These are phyloP conservation scores for Imleria badia DNA, from an alignment of 768 basidiomycete genomes.

Conservation along the genomic window DNA sequence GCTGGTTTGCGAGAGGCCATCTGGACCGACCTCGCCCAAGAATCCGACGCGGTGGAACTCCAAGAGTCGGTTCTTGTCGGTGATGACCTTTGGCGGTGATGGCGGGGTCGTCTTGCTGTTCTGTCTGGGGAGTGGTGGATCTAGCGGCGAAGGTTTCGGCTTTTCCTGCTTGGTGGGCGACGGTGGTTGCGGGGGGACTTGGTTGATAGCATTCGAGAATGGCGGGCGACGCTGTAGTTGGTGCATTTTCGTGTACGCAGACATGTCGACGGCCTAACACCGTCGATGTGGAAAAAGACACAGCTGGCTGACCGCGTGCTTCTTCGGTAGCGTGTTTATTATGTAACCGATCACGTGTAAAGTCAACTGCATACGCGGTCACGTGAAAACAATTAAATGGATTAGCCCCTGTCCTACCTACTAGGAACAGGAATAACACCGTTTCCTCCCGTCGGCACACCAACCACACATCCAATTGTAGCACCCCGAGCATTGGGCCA, in stretches of 20 bases:
- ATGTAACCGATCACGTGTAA: slow-evolving; percentile 31
- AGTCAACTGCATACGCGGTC: slow-evolving; percentile 20
- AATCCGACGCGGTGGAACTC: slow-evolving; percentile 76
- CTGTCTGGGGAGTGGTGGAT: slow-evolving; percentile 76
- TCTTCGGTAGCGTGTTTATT: slow-evolving; percentile 28
- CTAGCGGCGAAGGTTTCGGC: slow-evolving; percentile 41
- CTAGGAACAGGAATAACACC: too few relatives aligned
- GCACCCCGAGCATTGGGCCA: too few relatives aligned
- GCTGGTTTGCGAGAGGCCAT: background rate
- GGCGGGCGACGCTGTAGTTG: slow-evolving; percentile 42
- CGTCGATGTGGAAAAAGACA: slow-evolving; percentile 14
- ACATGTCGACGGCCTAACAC: slow-evolving; percentile 51
- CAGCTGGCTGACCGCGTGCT: slow-evolving; percentile 20
- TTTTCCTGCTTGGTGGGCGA: slow-evolving; percentile 39
- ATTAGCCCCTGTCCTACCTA: slow-evolving; percentile 15
- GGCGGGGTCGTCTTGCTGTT: slow-evolving; percentile 81
- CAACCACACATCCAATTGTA: too few relatives aligned
- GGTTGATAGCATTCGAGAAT: slow-evolving; percentile 42
- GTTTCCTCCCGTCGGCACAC: too few relatives aligned
- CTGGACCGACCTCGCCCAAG: slow-evolving; percentile 71
- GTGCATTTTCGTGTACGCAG: slow-evolving; percentile 36
- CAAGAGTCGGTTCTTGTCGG: slow-evolving; percentile 55
- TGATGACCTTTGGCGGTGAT: slow-evolving; percentile 75
- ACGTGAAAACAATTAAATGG: slow-evolving; percentile 20
- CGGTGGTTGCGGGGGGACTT: slow-evolving; percentile 28